phyloP scores from a whole-genome alignment of 2,329 filamentous ascomycete species.

The Fusarium foetens region DNA sequence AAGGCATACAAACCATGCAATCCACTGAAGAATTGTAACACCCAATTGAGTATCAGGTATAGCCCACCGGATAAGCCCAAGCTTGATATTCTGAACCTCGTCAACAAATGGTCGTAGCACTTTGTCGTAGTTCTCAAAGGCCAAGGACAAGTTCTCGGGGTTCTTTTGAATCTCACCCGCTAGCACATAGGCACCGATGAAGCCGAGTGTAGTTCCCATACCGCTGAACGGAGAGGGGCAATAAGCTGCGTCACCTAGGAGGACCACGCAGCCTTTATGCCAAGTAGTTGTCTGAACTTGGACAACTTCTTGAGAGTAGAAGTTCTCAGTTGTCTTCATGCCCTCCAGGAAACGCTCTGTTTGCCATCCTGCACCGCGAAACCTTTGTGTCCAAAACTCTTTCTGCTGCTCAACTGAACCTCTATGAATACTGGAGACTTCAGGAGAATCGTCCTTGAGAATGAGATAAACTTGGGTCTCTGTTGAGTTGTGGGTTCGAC shows the following conservation, averaged over 20 bases:
- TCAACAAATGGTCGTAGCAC: conserved; percentile 17
- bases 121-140: conserved; percentile 27
- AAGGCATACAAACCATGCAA: conserved; percentile 24
- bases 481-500: conserved; percentile 28
- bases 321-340: conserved; percentile 22
- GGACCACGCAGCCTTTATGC: conserved; percentile 14
- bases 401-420: conserved; percentile 22
- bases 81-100: conserved; percentile 24
- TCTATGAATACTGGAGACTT: conserved; percentile 12
- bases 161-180: conserved; percentile 27
- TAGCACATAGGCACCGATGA: conserved; percentile 27
- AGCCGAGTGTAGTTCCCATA: conserved; percentile 24
- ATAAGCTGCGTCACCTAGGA: conserved; percentile 22
- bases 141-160: conserved; percentile 3
- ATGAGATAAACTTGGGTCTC: conserved; percentile 32
- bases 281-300: conserved; percentile 20
- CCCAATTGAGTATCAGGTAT: conserved; percentile 19
- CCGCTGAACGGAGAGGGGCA: conserved; percentile 30
- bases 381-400: conserved; percentile 22
- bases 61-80: not conserved
- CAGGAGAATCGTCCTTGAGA: conserved; percentile 11
- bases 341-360: conserved; percentile 20
- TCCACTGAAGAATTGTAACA: conserved; percentile 21
- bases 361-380: conserved; percentile 21
- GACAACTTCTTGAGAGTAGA: conserved; percentile 29